A percentile compares a stretch with the other conserved stretches of the same genome.
Evolutionary conservation across 202 grass and related monocot genomes (phyloP).

Genomic region (Saccharum hybrid): DNA sequence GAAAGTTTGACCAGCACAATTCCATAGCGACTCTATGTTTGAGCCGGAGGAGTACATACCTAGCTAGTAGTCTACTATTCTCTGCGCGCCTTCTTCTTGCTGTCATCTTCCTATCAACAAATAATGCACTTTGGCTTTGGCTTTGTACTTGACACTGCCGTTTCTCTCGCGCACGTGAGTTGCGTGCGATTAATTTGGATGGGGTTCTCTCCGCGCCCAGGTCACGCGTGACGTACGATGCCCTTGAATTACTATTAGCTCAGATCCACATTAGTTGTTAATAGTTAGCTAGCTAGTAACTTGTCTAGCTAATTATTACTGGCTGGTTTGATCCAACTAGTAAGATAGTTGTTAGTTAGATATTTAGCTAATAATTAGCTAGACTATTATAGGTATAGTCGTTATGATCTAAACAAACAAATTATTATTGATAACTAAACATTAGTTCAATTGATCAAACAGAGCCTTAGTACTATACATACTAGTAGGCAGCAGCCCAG

Average conservation of each 20-base stretch:
- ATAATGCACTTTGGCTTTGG: slow-evolving; percentile 24
- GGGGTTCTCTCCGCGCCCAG: neutral
- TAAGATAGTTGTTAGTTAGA: too few species aligned
- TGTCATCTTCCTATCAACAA: slow-evolving; percentile 11
- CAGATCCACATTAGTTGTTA: neutral
- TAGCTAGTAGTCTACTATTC: neutral
- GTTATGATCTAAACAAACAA: too few species aligned
- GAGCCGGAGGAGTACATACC: neutral
- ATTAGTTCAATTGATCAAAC: too few species aligned
- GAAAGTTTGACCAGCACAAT: too few species aligned
- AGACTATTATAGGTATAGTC: too few species aligned
- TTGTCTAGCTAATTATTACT: neutral
- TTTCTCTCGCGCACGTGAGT: slow-evolving; percentile 23
- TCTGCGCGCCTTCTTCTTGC: neutral
- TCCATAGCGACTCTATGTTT: too few species aligned
- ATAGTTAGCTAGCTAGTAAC: too few species aligned
- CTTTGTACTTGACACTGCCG: slow-evolving; percentile 23
- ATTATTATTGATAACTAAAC: too few species aligned
- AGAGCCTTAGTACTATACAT: too few species aligned
- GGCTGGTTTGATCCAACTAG: too few species aligned
- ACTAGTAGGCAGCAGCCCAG: too few species aligned
- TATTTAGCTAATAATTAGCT: too few species aligned
- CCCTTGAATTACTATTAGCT: neutral
- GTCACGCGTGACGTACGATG: neutral
- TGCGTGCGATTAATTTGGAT: slow-evolving; percentile 12